Evolutionary conservation across 2,329 filamentous ascomycete genomes (phyloP).

Genomic region (Sporothrix humicola): DNA sequence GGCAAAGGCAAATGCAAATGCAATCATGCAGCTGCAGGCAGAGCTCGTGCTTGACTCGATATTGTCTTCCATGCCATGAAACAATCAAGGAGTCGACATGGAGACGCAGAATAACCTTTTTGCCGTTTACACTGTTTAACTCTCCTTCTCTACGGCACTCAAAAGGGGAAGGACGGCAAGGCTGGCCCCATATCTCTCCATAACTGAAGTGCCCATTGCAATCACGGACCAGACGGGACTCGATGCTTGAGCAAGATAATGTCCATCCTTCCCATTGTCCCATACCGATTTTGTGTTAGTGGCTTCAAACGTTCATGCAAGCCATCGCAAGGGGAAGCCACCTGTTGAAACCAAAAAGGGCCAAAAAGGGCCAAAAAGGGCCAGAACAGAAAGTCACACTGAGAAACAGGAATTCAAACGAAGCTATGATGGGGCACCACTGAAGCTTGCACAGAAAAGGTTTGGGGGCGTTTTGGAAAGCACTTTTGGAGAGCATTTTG

Average conservation of each 20-base stretch:
- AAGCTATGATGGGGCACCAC: not conserved
- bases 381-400: not conserved
- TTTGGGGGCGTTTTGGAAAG: not conserved
- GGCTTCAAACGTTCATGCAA: not conserved
- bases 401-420: conserved; percentile 21
- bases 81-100: not conserved
- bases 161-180: not conserved
- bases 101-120: not conserved
- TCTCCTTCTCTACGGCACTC: too few species aligned
- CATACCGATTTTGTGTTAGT: conserved; percentile 1
- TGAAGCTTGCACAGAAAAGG: not conserved
- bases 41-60: too few species aligned
- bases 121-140: not conserved
- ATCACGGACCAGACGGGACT: not conserved
- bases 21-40: too few species aligned
- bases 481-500: too few species aligned
- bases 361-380: not conserved
- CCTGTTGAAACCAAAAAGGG: too few species aligned
- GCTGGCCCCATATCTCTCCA: not conserved
- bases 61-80: not conserved
- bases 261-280: not conserved
- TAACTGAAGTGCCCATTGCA: not conserved
- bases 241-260: not conserved
- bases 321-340: not conserved
- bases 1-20: too few species aligned